phyloP scores from a whole-genome alignment of 225 moss, liverwort and hornwort genomes.

The Anthoceros angustus region DNA sequence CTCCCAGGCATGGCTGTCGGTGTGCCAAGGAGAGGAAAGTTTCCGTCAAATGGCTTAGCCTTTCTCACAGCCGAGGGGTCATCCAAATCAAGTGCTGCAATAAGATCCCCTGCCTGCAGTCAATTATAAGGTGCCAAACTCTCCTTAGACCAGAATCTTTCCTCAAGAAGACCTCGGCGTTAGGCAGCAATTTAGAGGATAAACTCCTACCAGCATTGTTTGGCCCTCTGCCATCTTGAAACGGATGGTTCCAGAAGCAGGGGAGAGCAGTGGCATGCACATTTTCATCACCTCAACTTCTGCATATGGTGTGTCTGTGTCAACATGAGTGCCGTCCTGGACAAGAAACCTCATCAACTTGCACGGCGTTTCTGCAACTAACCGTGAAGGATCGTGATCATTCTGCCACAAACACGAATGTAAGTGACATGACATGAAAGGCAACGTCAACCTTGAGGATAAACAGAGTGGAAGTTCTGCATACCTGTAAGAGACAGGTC shows the following conservation, averaged over 20 bases:
- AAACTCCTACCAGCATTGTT: conserved; percentile 57
- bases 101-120: conserved; percentile 74
- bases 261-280: conserved; percentile 85
- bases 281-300: conserved; percentile 99
- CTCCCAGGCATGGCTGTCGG: conserved; percentile 77
- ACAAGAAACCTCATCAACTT: conserved; percentile 75
- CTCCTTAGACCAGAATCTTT: background rate
- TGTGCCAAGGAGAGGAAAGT: conserved; percentile 63
- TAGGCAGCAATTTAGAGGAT: no score
- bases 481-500: conserved; percentile 87
- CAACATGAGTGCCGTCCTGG: conserved; percentile 64
- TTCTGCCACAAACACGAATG: conserved; percentile 34
- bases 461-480: background rate
- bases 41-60: conserved; percentile 57
- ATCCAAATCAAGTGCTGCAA: conserved; percentile 70
- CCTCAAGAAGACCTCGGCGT: background rate
- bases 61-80: conserved; percentile 90
- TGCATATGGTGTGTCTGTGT: conserved; percentile 50
- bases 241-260: conserved; percentile 67
- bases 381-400: conserved; percentile 83
- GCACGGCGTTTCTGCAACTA: conserved; percentile 89
- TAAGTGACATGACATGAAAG: background rate
- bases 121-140: background rate
- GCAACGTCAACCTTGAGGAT: background rate
- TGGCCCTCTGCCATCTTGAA: conserved; percentile 71